These are phyloP conservation scores for Amanita pallidorosea DNA, from an alignment of 768 basidiomycete genomes.

Conservation along the genomic window DNA sequence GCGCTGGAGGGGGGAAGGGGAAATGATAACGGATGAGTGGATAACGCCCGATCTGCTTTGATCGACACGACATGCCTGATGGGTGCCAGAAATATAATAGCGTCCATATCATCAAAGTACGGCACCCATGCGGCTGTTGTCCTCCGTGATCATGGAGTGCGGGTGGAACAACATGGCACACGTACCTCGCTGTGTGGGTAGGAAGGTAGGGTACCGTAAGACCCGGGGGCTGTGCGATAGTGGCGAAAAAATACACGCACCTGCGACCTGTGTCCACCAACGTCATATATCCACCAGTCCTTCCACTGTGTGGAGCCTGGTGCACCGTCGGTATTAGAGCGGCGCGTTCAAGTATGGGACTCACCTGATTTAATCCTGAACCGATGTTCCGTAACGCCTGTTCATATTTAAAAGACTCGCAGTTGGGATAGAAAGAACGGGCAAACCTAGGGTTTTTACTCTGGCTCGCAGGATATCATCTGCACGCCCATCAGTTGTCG, in stretches of 20 bases:
- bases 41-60: not conserved
- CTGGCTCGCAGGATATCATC: conserved; percentile 68
- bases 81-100: conserved; percentile 63
- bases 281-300: conserved; percentile 39
- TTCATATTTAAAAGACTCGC: not conserved
- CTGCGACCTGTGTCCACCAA: conserved; percentile 57
- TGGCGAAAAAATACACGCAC: conserved; percentile 20
- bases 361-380: conserved; percentile 46
- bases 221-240: not conserved
- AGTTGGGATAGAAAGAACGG: not conserved
- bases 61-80: conserved; percentile 29
- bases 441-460: conserved; percentile 42
- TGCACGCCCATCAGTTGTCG: conserved; percentile 12
- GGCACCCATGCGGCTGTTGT: conserved; percentile 41
- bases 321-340: conserved; percentile 1
- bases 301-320: conserved; percentile 16
- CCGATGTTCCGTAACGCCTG: conserved; percentile 60
- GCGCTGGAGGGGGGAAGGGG: conserved; percentile 20
- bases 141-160: not conserved
- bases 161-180: not conserved
- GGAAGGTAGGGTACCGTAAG: not conserved
- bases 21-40: not conserved
- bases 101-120: conserved; percentile 64
- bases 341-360: not conserved
- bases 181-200: conserved; percentile 20